Evolutionary conservation across 495 filamentous ascomycete species (phyloP).

Genomic region (Penicillium canescens): DNA sequence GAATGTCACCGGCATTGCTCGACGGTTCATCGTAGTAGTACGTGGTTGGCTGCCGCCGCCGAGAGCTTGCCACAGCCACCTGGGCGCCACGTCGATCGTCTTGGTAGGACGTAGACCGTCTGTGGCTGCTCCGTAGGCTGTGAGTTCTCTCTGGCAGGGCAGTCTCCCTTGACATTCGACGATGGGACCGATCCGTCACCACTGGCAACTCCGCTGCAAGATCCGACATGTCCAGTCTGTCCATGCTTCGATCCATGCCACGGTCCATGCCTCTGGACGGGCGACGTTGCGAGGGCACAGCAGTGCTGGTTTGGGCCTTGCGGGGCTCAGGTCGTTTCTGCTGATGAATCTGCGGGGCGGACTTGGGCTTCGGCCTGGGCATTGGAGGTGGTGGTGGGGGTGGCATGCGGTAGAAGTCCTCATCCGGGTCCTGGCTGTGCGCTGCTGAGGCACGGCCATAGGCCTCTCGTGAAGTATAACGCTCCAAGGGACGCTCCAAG

Average conservation of each 20-base stretch:
- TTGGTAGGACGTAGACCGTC: constrained; percentile 35
- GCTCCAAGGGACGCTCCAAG: constrained; percentile 16
- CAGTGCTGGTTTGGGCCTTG: constrained; percentile 27
- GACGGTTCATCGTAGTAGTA: constrained; percentile 30
- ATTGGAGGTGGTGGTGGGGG: constrained; percentile 39
- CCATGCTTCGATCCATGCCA: not conserved
- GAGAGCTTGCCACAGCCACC: constrained; percentile 35
- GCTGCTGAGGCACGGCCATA: constrained; percentile 16
- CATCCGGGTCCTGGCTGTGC: constrained; percentile 29
- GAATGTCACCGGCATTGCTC: constrained; percentile 12
- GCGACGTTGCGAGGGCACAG: constrained; percentile 32
- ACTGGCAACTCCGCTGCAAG: constrained; percentile 31
- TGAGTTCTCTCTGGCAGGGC: constrained; percentile 36
- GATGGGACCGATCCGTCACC: constrained; percentile 23
- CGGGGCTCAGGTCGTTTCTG: constrained; percentile 23
- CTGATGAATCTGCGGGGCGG: constrained; percentile 39
- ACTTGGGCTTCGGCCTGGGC: constrained; percentile 26
- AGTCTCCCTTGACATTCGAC: constrained; percentile 29
- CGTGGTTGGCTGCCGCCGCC: constrained; percentile 31
- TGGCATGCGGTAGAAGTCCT: constrained; percentile 48
- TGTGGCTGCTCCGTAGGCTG: constrained; percentile 30
- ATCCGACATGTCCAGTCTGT: constrained; percentile 34
- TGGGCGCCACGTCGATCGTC: constrained; percentile 30
- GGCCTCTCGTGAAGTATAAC: constrained; percentile 25
- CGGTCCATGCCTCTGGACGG: constrained; percentile 20